A percentile compares a stretch with the other conserved stretches of the same genome.
Evolutionary conservation across 2,329 filamentous ascomycete genomes (phyloP).

Genomic region (Colletotrichum sp.): DNA sequence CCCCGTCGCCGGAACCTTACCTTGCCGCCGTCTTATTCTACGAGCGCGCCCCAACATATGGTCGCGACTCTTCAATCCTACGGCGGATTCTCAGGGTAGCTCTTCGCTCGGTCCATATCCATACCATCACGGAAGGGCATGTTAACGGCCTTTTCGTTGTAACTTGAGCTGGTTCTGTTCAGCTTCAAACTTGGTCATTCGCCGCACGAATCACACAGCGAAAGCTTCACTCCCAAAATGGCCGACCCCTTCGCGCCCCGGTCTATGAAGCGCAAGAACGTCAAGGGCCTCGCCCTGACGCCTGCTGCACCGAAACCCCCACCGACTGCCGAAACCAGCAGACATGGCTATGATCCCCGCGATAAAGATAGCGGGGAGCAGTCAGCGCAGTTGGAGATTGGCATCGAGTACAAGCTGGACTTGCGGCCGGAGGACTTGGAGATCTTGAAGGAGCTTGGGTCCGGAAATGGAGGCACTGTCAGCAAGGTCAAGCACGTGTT

Average conservation of each 20-base stretch:
- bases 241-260: conserved; percentile 68
- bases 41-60: not conserved
- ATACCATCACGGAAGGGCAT: not conserved
- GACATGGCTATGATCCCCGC: conserved; percentile 62
- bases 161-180: not conserved
- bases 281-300: conserved; percentile 91
- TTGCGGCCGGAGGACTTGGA: conserved; percentile 90
- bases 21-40: not conserved
- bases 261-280: conserved; percentile 99
- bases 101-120: not conserved
- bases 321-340: conserved; percentile 75
- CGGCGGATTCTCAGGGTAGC: not conserved
- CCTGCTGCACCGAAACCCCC: conserved; percentile 75
- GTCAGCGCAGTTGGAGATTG: conserved; percentile 84
- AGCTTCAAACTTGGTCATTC: not conserved
- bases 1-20: not conserved
- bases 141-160: not conserved
- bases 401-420: conserved; percentile 95
- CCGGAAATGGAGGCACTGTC: conserved; percentile 96
- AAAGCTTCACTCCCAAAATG: conserved; percentile 47
- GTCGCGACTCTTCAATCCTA: not conserved
- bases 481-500: conserved; percentile 97
- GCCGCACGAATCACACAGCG: not conserved
- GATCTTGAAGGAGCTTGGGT: conserved; percentile 91
- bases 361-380: conserved; percentile 63